A percentile compares a stretch with the other conserved stretches of the same genome.
Conservation (phyloP, 2,329 filamentous ascomycete species). For the Botrytis tulipae region DNA sequence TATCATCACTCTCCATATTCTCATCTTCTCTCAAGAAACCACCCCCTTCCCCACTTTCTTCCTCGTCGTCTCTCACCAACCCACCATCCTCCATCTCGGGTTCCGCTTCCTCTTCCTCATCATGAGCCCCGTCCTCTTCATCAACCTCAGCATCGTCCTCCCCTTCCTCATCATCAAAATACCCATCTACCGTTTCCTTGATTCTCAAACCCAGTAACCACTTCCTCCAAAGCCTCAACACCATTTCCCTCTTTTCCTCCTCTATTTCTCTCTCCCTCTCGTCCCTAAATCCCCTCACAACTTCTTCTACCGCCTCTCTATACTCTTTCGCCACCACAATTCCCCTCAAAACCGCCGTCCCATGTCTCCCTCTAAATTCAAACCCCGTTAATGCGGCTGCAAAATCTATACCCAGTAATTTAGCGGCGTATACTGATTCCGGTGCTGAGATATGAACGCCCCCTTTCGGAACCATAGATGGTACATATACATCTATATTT, state of each 20-base stretch:
- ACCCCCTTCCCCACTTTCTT: constrained; percentile 43
- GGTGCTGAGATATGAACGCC: constrained; percentile 69
- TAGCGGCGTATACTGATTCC: constrained; percentile 68
- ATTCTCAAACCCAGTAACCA: constrained; percentile 71
- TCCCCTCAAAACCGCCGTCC: constrained; percentile 79
- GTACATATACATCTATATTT: constrained; percentile 91
- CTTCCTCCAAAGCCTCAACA: constrained; percentile 68
- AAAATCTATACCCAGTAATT: constrained; percentile 76
- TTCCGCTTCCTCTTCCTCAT: constrained; percentile 45
- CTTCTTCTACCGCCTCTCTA: constrained; percentile 67
- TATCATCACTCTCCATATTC: constrained; percentile 44
- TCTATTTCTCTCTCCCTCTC: constrained; percentile 62
- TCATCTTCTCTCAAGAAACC: constrained; percentile 32
- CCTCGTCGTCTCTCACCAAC: constrained; percentile 38
- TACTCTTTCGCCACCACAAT: constrained; percentile 72
- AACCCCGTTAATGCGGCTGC: constrained; percentile 90
- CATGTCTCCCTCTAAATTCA: constrained; percentile 78
- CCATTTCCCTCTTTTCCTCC: constrained; percentile 59
- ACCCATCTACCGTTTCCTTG: constrained; percentile 35
- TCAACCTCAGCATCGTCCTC: constrained; percentile 61
- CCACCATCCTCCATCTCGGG: constrained; percentile 60
- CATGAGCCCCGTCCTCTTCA: constrained; percentile 55
- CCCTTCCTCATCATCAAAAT: constrained; percentile 32
- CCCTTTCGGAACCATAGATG: constrained; percentile 83
- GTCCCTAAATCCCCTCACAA: constrained; percentile 66